Percentiles rank a stretch among this genome's conserved stretches.
These are phyloP conservation scores for Neurospora intermedia DNA, from an alignment of 495 filamentous ascomycete species.

Conservation along the genomic window DNA sequence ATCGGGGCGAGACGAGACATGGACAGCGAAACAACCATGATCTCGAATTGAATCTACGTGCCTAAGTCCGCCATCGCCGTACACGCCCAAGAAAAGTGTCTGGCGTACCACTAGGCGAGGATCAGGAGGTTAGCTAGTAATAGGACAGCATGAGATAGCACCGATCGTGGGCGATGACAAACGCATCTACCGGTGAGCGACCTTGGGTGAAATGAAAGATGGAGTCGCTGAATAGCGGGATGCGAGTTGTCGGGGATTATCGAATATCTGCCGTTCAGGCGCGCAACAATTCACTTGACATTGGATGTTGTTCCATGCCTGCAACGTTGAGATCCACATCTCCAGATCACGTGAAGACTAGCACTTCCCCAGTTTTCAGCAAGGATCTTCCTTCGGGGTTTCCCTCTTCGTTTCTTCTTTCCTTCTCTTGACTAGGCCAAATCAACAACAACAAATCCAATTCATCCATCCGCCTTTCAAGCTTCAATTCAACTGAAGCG, in stretches of 20 bases:
- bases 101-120: background rate
- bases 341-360: too few relatives aligned
- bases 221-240: background rate
- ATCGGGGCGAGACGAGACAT: background rate
- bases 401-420: too few relatives aligned
- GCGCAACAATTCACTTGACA: background rate
- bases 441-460: too few relatives aligned
- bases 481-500: background rate
- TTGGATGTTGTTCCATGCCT: background rate
- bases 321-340: background rate
- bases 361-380: too few relatives aligned
- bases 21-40: background rate
- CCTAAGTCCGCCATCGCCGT: background rate
- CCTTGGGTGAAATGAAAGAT: background rate
- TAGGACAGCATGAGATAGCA: background rate
- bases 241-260: background rate
- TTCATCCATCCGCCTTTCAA: too few relatives aligned
- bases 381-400: too few relatives aligned
- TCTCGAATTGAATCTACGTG: background rate
- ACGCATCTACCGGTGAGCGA: background rate
- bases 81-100: background rate
- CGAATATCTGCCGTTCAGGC: background rate
- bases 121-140: background rate
- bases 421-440: too few relatives aligned
- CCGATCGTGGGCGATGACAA: background rate